A percentile compares a stretch with the other conserved stretches of the same genome.
Evolutionary conservation across 2,329 filamentous ascomycete species (phyloP).

Genomic region (Thielaviopsis ethacetica): DNA sequence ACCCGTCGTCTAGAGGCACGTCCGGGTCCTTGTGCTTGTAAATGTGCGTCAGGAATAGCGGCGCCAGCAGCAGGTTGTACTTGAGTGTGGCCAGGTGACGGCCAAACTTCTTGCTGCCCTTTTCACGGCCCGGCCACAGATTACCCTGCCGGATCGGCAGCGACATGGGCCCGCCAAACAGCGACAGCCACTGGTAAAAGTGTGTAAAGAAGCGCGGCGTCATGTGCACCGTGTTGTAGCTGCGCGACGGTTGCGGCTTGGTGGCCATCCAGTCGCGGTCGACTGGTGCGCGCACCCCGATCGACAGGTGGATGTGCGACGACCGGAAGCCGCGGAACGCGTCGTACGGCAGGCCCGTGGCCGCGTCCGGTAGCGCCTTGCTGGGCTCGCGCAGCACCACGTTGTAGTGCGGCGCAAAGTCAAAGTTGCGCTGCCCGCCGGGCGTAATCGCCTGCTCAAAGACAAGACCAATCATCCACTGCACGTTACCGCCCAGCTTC

Average conservation of each 20-base stretch:
- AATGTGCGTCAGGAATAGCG: slow-evolving; percentile 86
- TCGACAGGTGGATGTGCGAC: slow-evolving; percentile 87
- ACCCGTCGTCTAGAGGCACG: slow-evolving; percentile 57
- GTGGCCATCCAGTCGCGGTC: slow-evolving; percentile 73
- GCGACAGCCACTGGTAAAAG: slow-evolving; percentile 95
- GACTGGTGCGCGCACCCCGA: slow-evolving; percentile 74
- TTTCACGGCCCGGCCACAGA: slow-evolving; percentile 82
- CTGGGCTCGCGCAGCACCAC: slow-evolving; percentile 71
- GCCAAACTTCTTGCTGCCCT: slow-evolving; percentile 97
- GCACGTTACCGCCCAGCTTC: slow-evolving; percentile 93
- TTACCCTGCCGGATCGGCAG: slow-evolving; percentile 83
- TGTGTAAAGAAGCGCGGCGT: slow-evolving; percentile 95
- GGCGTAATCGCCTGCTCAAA: slow-evolving; percentile 73
- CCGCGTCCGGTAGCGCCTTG: slow-evolving; percentile 42
- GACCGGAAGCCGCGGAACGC: slow-evolving; percentile 95
- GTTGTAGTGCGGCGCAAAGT: slow-evolving; percentile 85
- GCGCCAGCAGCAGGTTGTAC: slow-evolving; percentile 83
- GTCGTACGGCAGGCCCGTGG: slow-evolving; percentile 51
- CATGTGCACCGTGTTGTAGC: slow-evolving; percentile 92
- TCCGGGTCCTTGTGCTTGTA: slow-evolving; percentile 97
- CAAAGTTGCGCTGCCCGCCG: slow-evolving; percentile 58
- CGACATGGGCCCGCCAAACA: slow-evolving; percentile 90
- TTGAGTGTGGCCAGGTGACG: slow-evolving; percentile 96
- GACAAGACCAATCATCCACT: slow-evolving; percentile 78
- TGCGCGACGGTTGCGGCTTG: slow-evolving; percentile 60